Evolutionary conservation across 371 early-diverging fungal species (phyloP).

Genomic region (Blakeslea trispora): DNA sequence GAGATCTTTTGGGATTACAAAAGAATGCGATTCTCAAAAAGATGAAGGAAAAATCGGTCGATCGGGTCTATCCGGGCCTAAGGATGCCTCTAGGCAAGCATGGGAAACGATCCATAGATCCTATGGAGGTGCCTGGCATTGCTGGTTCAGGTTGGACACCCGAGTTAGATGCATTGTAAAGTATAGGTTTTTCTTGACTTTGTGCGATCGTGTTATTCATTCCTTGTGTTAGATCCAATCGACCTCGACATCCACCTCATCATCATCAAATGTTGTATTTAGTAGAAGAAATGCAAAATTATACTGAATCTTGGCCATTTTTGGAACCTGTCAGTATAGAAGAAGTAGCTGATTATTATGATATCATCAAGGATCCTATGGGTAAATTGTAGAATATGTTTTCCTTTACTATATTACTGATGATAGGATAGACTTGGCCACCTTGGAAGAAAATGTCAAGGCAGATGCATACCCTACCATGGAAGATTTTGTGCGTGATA

Average conservation of each 20-base stretch:
- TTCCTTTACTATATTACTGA: too few species aligned
- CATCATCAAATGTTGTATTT: conserved; percentile 74
- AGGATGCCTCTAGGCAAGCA: conserved; percentile 61
- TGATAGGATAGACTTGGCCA: conserved; percentile 65
- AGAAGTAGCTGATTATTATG: conserved; percentile 96
- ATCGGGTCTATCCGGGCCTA: conserved; percentile 82
- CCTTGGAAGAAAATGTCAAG: conserved; percentile 60
- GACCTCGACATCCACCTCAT: conserved; percentile 57
- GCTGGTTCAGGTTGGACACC: conserved; percentile 92
- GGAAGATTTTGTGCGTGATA: conserved; percentile 44
- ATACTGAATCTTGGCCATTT: conserved; percentile 97
- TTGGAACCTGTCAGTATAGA: conserved; percentile 92
- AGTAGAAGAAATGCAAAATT: conserved; percentile 74
- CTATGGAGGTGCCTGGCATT: conserved; percentile 75
- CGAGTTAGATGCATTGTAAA: conserved; percentile 74
- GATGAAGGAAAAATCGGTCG: conserved; percentile 73
- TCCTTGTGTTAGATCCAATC: conserved; percentile 42
- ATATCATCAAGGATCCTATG: conserved; percentile 98
- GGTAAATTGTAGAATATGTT: conserved; percentile 52
- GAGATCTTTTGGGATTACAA: conserved; percentile 67
- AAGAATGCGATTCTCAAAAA: conserved; percentile 80
- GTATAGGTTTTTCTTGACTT: background rate
- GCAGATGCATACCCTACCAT: conserved; percentile 44
- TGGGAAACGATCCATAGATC: conserved; percentile 49
- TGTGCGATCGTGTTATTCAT: background rate